Evolutionary conservation across 2,329 filamentous ascomycete species (phyloP), one percentile per base, ranked within the genome.

Genomic region (Dothidotthia symphoricarpi): DNA sequence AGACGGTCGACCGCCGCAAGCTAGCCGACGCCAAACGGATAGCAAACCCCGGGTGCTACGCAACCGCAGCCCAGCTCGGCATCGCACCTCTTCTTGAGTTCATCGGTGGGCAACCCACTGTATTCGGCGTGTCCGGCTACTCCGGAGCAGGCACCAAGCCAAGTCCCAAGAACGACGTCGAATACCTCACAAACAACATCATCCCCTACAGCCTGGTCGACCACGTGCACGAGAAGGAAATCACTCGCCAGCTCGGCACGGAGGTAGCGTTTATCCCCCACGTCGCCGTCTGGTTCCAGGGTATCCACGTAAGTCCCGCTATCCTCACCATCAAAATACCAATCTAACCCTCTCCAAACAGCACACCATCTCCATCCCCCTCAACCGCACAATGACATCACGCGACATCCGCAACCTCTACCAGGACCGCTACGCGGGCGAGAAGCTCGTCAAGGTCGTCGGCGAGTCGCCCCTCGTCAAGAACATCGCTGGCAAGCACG

Each of bases 261-360:
- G 71, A 79, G 13, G 82, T 95, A 9, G 86, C 83, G 5, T 98
- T 98, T 64, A 85, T 93, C 41, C 93, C 93, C 6, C 93, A 97
- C 67, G 90, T 95, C 16, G 88, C 89, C n/a, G 82, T 85, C 11
- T 97, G 89, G 91, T 97, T 97, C 79, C 85, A 94, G 63, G 91
- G 91, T 49, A 97, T 97, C 55, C 83, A 88, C 63, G 74, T 76
- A 70, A 66, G 63, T 62, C 19, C n/a, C n/a, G n/a, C n/a, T n/a
- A n/a, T n/a, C n/a, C n/a, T n/a, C n/a, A n/a, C n/a, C n/a, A 34
- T 13, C 11, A 32, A 30, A 8, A 24, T 27, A 25, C 12, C 32
- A 16, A 28, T 12, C 13, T 6, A 14, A 38, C 27, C 16, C 6
- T 6, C 13, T 6, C 12, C 16, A 22, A 24, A 71, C 31, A 78